Evolutionary conservation across 768 basidiomycete genomes (phyloP).

Genomic region (Daedaleopsis nitida): DNA sequence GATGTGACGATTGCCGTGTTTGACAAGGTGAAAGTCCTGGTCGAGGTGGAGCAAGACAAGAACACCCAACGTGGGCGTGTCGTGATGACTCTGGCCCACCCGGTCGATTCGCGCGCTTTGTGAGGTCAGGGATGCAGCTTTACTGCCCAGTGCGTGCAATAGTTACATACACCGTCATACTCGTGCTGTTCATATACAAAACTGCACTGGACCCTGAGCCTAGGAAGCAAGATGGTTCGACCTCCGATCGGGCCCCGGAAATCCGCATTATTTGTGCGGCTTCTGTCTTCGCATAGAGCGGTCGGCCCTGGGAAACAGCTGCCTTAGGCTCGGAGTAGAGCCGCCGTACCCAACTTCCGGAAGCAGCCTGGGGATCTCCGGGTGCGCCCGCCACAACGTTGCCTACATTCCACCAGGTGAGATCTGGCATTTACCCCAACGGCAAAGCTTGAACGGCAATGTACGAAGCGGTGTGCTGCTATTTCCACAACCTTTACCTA

Average conservation of each 20-base stretch:
- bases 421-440: constrained; percentile 11
- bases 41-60: constrained; percentile 92
- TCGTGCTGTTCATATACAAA: constrained; percentile 11
- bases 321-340: constrained; percentile 9
- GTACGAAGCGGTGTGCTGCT: constrained; percentile 6
- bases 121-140: constrained; percentile 28
- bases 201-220: constrained; percentile 11
- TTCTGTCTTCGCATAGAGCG: constrained; percentile 17
- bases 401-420: constrained; percentile 13
- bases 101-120: constrained; percentile 55
- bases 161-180: constrained; percentile 9
- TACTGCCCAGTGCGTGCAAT: constrained; percentile 15
- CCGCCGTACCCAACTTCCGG: constrained; percentile 9
- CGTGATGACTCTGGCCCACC: constrained; percentile 75
- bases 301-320: constrained; percentile 5
- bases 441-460: constrained; percentile 22
- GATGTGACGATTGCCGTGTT: constrained; percentile 81
- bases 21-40: constrained; percentile 89
- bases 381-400: constrained; percentile 10
- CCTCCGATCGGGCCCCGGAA: constrained; percentile 7
- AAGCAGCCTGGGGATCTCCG: constrained; percentile 21
- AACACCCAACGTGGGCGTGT: constrained; percentile 91
- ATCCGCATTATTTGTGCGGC: constrained; percentile 11
- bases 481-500: constrained; percentile 20
- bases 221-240: constrained; percentile 8